Conservation (phyloP, 2,329 filamentous ascomycete species). For the Chaetomiaceae sp. region DNA sequence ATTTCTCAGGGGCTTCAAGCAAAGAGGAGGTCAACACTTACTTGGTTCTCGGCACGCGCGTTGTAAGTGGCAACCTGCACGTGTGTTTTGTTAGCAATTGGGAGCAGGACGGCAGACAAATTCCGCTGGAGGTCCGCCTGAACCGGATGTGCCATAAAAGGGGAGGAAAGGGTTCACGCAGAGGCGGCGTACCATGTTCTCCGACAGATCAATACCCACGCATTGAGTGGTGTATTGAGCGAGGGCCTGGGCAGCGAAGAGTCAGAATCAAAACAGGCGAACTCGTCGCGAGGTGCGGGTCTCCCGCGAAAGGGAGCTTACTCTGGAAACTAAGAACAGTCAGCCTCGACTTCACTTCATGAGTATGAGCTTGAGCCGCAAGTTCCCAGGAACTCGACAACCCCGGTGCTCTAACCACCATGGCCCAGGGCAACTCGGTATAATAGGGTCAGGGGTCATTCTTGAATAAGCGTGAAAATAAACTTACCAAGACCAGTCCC, state of each 20-base stretch:
- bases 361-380: no score
- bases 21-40: constrained; percentile 27
- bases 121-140: no score
- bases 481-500: constrained; percentile 39
- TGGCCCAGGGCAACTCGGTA: no score
- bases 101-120: no score
- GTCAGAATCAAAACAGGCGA: background rate
- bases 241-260: constrained; percentile 46
- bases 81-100: background rate
- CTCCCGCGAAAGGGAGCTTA: constrained; percentile 33
- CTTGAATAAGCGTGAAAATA: background rate
- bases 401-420: no score
- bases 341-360: no score
- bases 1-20: background rate
- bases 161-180: background rate
- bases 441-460: no score
- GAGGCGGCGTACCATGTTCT: constrained; percentile 52
- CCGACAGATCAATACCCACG: constrained; percentile 65
- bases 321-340: constrained; percentile 60
- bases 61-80: constrained; percentile 60
- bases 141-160: no score
- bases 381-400: no score
- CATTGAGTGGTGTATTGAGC: constrained; percentile 59
- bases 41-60: constrained; percentile 50
- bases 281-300: no score